Base-by-base conservation (phyloP, 345 rosid species). In the Nephelium lappaceum region DNA sequence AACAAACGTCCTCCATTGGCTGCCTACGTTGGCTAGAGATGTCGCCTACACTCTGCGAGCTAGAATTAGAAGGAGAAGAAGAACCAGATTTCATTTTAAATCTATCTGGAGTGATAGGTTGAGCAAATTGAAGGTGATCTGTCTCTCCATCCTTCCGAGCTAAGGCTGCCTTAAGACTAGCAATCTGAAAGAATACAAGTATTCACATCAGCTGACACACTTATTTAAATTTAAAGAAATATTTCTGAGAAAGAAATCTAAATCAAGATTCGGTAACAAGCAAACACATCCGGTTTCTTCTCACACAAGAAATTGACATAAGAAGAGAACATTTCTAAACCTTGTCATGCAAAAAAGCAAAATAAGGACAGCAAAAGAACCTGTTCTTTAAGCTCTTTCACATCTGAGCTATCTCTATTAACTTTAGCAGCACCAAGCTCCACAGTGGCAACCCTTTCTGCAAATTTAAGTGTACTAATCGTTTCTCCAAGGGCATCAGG, bases 361-460 rank as follows among this genome's bases (percentile, higher is more conserved):
- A 57, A n/a, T 14, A 19, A 57, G 11, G 42, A 21, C 45, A 49
- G 51, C 27, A 14, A 45, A 19, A 7, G 15, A 27, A 93, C 97
- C 90, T 93, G 97, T 84, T 93, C 97, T 86, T 89, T 96, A 38
- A 94, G 94, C 77, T 96, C 97, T 81, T 89, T 96, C 84, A 93
- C 91, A 60, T 96, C 98, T 74, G 91, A 42, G 72, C 83, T 78
- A 36, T 90, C 97, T 86, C 88, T 94, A 86, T 94, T 96, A 53
- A 91, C 97, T 84, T 86, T 90, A 82, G 99, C 97, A 67, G 93
- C 92, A 77, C 99, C 99, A 55, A 96, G 94, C 86, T 96, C 98
- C n/a, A 96, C 86, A 15, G 93, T 91, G 53, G 95, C 93, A 10
- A 96, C 99, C 82, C 99, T 82, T 87, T 93, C 99, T 41, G 98